Percentiles rank a stretch among this genome's conserved stretches.
Conservation (phyloP, 2,329 filamentous ascomycete genomes). For the Blastomyces percursus region DNA sequence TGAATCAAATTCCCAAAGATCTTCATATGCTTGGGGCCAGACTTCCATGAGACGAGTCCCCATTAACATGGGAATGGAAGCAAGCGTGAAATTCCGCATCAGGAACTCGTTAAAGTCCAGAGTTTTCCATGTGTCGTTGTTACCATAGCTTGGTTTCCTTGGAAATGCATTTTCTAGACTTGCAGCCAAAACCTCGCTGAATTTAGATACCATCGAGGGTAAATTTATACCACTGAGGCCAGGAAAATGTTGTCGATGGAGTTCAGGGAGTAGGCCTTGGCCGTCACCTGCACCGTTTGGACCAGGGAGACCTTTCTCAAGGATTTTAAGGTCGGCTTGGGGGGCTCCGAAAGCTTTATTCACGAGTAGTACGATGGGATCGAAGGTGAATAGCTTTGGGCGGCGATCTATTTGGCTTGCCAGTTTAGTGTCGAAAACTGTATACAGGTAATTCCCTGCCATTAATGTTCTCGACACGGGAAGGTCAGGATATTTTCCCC, state of each 20-base stretch:
- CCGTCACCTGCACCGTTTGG: slow-evolving; percentile 9
- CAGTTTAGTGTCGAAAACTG: slow-evolving; percentile 17
- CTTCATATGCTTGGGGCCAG: slow-evolving; percentile 15
- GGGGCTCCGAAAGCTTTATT: slow-evolving; percentile 14
- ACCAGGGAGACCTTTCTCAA: slow-evolving; percentile 12
- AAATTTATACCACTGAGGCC: slow-evolving; percentile 10
- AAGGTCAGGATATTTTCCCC: slow-evolving; percentile 8
- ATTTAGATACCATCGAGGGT: slow-evolving; percentile 11
- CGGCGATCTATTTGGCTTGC: slow-evolving; percentile 15
- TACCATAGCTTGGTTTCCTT: background rate
- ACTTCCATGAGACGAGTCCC: slow-evolving; percentile 15
- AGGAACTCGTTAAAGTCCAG: slow-evolving; percentile 16
- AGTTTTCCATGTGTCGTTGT: slow-evolving; percentile 12
- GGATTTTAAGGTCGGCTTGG: slow-evolving; percentile 13
- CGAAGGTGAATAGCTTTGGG: slow-evolving; percentile 15
- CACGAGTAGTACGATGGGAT: slow-evolving; percentile 12
- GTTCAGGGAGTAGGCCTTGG: slow-evolving; percentile 11
- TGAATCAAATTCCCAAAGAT: slow-evolving; percentile 17
- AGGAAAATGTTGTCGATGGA: slow-evolving; percentile 11
- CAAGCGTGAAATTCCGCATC: slow-evolving; percentile 13
- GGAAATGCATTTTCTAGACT: slow-evolving; percentile 16
- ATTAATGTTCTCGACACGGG: slow-evolving; percentile 8
- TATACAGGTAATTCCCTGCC: slow-evolving; percentile 15
- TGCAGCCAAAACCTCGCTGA: slow-evolving; percentile 12
- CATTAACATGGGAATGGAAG: slow-evolving; percentile 15